Conservation (phyloP, 2,329 filamentous ascomycete genomes). For the Zopfia rhizophila region DNA sequence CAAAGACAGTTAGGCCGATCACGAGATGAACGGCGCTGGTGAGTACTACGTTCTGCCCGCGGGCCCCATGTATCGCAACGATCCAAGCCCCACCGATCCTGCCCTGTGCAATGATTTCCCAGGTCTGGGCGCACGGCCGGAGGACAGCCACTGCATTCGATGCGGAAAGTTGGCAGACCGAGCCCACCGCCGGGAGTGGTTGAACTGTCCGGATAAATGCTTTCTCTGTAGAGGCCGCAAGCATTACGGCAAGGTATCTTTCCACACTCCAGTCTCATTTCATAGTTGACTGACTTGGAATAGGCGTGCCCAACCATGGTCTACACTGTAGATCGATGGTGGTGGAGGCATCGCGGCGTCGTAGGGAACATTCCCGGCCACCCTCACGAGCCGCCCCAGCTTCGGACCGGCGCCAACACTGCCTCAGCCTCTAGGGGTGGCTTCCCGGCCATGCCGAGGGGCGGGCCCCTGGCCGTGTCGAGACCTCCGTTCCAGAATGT, state of each 20-base stretch:
- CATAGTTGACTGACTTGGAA: too few species aligned
- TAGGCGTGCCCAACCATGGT: background rate
- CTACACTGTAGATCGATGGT: background rate
- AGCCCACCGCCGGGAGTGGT: background rate
- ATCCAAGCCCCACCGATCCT: too few species aligned
- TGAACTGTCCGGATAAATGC: background rate
- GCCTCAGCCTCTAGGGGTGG: too few species aligned
- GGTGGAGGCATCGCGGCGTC: conserved; percentile 1
- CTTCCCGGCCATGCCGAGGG: too few species aligned
- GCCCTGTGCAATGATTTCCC: too few species aligned
- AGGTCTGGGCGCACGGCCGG: background rate
- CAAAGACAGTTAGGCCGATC: too few species aligned
- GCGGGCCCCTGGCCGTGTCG: too few species aligned
- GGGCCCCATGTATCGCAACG: too few species aligned
- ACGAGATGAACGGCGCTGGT: too few species aligned
- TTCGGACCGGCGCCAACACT: background rate
- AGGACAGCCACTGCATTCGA: background rate
- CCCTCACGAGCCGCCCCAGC: background rate
- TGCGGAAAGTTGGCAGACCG: background rate
- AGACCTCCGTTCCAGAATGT: too few species aligned
- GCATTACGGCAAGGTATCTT: background rate
- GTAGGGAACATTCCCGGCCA: background rate
- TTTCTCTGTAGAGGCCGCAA: background rate
- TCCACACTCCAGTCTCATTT: background rate
- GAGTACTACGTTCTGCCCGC: too few species aligned